phyloP scores from a whole-genome alignment of 225 moss, liverwort and hornwort genomes.

The Physcomitrium patens region DNA sequence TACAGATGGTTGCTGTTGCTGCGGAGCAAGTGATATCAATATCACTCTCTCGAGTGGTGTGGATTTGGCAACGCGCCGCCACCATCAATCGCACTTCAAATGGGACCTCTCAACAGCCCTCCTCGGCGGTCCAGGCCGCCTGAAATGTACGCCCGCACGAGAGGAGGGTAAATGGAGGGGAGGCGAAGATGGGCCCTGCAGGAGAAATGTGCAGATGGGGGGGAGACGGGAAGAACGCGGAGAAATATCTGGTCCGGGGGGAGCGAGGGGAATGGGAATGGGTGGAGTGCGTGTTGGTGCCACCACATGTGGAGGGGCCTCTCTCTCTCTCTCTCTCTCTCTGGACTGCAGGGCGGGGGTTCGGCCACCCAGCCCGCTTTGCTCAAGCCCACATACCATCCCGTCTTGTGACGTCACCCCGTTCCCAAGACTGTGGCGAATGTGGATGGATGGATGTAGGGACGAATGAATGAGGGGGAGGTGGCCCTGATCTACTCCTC shows the following conservation, averaged over 20 bases:
- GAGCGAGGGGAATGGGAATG: too few relatives aligned
- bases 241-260: constrained; percentile 25
- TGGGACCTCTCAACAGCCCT: background rate
- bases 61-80: constrained; percentile 44
- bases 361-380: constrained; percentile 32
- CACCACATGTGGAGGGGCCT: constrained; percentile 38
- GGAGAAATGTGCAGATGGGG: rapidly evolving
- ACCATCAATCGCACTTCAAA: constrained; percentile 19
- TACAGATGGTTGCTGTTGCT: background rate
- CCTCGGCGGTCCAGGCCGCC: background rate
- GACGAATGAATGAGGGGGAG: too few relatives aligned
- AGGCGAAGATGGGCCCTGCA: rapidly evolving
- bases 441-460: too few relatives aligned
- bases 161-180: rapidly evolving
- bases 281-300: constrained; percentile 9
- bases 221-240: background rate
- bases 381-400: constrained; percentile 20
- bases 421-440: too few relatives aligned
- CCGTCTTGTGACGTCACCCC: background rate
- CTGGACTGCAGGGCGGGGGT: constrained; percentile 19
- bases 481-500: too few relatives aligned
- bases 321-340: too few relatives aligned
- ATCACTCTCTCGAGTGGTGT: constrained; percentile 8
- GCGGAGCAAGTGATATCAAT: background rate
- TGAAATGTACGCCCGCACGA: rapidly evolving